Evolutionary conservation across 2,329 filamentous ascomycete species (phyloP).

Genomic region (Penicillium sp.): DNA sequence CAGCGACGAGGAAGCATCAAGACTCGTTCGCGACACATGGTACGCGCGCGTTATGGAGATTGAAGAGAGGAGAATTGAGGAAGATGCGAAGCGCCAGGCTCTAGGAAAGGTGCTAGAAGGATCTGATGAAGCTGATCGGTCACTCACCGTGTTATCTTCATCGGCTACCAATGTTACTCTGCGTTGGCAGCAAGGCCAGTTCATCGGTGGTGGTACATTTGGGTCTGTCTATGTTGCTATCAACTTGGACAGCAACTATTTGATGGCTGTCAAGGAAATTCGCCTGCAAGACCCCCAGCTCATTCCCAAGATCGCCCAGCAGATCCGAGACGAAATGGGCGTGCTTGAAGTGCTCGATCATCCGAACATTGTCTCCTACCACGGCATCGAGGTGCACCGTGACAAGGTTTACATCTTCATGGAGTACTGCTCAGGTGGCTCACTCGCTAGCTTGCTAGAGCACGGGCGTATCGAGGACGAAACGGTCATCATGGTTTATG

Average conservation of each 20-base stretch:
- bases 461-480: constrained; percentile 97
- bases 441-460: constrained; percentile 77
- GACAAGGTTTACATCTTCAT: constrained; percentile 99
- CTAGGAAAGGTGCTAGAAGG: constrained; percentile 86
- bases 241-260: constrained; percentile 87
- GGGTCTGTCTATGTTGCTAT: constrained; percentile 95
- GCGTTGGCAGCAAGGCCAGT: constrained; percentile 98
- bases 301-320: constrained; percentile 84
- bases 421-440: constrained; percentile 96
- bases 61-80: constrained; percentile 68
- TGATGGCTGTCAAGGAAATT: constrained; percentile 99
- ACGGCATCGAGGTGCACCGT: constrained; percentile 93
- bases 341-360: constrained; percentile 92
- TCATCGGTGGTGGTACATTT: constrained; percentile 92
- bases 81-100: constrained; percentile 74
- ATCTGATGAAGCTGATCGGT: constrained; percentile 90
- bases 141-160: constrained; percentile 83
- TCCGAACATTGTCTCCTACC: constrained; percentile 94
- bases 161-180: constrained; percentile 91
- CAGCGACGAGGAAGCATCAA: constrained; percentile 77
- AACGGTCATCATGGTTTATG: constrained; percentile 93
- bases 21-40: constrained; percentile 65
- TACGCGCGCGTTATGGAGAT: constrained; percentile 63
- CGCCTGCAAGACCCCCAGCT: constrained; percentile 91
- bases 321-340: constrained; percentile 95